Percentiles rank a stretch among this genome's conserved stretches.
Evolutionary conservation across 768 basidiomycete species (phyloP).

Genomic region (Tylopilus sp.): DNA sequence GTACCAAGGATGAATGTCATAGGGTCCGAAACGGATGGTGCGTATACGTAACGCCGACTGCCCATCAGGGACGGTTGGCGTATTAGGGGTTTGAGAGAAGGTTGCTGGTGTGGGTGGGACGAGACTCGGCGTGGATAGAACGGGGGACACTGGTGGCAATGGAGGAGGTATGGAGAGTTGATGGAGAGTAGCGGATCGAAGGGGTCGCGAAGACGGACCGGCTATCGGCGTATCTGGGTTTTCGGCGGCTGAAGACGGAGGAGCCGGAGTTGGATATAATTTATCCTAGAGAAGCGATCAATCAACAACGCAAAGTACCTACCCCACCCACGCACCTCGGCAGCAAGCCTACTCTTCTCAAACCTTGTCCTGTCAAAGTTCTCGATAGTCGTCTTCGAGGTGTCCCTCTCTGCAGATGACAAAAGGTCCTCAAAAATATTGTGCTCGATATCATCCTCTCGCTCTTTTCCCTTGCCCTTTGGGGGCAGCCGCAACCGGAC

Average conservation of each 20-base stretch:
- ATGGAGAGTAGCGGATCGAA: slow-evolving; percentile 55
- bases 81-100: slow-evolving; percentile 31
- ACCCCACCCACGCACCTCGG: slow-evolving; percentile 56
- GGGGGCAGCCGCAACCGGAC: slow-evolving; percentile 55
- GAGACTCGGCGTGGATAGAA: slow-evolving; percentile 35
- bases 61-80: slow-evolving; percentile 21
- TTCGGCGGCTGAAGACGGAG: slow-evolving; percentile 31
- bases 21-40: slow-evolving; percentile 85
- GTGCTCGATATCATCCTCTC: slow-evolving; percentile 56
- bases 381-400: slow-evolving; percentile 59
- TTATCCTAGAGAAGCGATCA: slow-evolving; percentile 40
- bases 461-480: slow-evolving; percentile 67
- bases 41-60: slow-evolving; percentile 63
- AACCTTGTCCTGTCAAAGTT: slow-evolving; percentile 64
- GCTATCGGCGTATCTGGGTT: slow-evolving; percentile 40
- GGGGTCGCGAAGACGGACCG: slow-evolving; percentile 57
- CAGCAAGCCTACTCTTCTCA: slow-evolving; percentile 64
- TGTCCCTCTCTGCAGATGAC: slow-evolving; percentile 64
- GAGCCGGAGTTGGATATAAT: slow-evolving; percentile 42
- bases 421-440: slow-evolving; percentile 88
- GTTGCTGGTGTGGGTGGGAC: slow-evolving; percentile 33
- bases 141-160: slow-evolving; percentile 33
- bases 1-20: slow-evolving; percentile 97
- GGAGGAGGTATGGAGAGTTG: slow-evolving; percentile 31
- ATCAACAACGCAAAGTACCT: neutral